Evolutionary conservation across 371 early-diverging fungal species (phyloP).

Genomic region (Circinella umbellata): DNA sequence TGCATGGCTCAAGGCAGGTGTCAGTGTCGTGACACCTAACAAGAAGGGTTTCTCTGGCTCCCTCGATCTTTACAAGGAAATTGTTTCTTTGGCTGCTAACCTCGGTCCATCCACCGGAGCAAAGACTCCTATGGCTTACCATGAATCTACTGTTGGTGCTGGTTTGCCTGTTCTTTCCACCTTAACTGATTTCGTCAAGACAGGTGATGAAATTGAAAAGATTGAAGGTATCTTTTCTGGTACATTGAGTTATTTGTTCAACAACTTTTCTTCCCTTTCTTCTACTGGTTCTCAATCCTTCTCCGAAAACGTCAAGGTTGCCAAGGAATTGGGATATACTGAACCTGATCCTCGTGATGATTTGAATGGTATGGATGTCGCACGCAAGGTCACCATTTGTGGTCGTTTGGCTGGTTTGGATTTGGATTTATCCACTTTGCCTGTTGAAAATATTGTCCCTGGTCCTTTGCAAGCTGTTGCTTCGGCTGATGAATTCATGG

Average conservation of each 20-base stretch:
- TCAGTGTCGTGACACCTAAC: conserved; percentile 96
- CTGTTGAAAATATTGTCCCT: conserved; percentile 96
- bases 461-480: conserved; percentile 73
- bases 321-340: conserved; percentile 94
- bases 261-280: conserved; percentile 81
- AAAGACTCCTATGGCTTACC: conserved; percentile 68
- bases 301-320: conserved; percentile 87
- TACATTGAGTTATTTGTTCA: conserved; percentile 95
- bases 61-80: conserved; percentile 71
- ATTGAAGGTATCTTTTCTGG: conserved; percentile 98
- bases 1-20: conserved; percentile 75
- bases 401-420: conserved; percentile 88
- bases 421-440: conserved; percentile 74
- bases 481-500: conserved; percentile 85
- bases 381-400: conserved; percentile 91
- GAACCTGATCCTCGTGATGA: conserved; percentile 99
- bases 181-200: conserved; percentile 84
- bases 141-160: conserved; percentile 98
- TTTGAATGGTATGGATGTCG: conserved; percentile 98
- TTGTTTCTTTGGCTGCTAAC: conserved; percentile 59
- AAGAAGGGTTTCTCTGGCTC: conserved; percentile 94
- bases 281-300: conserved; percentile 60
- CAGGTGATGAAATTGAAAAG: conserved; percentile 89
- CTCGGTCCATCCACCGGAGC: conserved; percentile 14
- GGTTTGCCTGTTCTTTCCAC: conserved; percentile 96